These are phyloP conservation scores for Agapanthus africanus DNA, from an alignment of 106 monocot genomes.

Conservation along the genomic window DNA sequence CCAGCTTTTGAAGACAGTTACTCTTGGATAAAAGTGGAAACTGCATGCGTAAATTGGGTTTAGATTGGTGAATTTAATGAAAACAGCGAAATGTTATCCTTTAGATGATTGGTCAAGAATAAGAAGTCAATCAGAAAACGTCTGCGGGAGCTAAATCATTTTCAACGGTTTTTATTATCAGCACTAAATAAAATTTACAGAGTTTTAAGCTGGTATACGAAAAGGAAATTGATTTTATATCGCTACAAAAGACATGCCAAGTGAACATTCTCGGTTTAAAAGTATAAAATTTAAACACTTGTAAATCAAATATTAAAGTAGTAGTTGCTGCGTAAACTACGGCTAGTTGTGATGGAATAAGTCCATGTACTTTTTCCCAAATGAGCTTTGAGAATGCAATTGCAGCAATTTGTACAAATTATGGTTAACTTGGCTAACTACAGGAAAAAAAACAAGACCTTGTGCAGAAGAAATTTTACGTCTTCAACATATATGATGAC, in stretches of 20 bases:
- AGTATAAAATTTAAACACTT: not conserved
- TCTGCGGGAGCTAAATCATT: not conserved
- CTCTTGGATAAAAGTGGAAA: slow-evolving; percentile 93
- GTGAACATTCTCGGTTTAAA: not conserved
- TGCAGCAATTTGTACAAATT: not conserved
- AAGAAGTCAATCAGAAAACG: not conserved
- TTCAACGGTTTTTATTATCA: not conserved
- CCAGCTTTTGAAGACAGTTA: slow-evolving; percentile 35
- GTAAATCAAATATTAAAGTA: too few relatives aligned
- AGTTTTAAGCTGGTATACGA: too few relatives aligned
- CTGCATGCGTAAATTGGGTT: slow-evolving; percentile 21
- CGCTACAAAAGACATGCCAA: too few relatives aligned
- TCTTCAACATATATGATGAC: slow-evolving; percentile 46
- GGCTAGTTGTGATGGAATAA: too few relatives aligned
- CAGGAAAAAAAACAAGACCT: slow-evolving; percentile 21
- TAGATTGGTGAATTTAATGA: too few relatives aligned
- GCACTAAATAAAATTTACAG: not conserved
- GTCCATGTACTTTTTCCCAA: too few relatives aligned
- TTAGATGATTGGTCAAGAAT: too few relatives aligned
- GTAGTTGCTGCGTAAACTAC: too few relatives aligned
- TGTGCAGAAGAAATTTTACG: slow-evolving; percentile 68
- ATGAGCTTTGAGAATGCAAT: not conserved
- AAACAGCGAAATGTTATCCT: too few relatives aligned
- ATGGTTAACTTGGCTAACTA: not conserved
- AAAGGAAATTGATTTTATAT: too few relatives aligned